Percentiles rank a stretch among this genome's conserved stretches.
phyloP scores from a whole-genome alignment of 805 yeast species.

The Wickerhamiella azymoides region DNA sequence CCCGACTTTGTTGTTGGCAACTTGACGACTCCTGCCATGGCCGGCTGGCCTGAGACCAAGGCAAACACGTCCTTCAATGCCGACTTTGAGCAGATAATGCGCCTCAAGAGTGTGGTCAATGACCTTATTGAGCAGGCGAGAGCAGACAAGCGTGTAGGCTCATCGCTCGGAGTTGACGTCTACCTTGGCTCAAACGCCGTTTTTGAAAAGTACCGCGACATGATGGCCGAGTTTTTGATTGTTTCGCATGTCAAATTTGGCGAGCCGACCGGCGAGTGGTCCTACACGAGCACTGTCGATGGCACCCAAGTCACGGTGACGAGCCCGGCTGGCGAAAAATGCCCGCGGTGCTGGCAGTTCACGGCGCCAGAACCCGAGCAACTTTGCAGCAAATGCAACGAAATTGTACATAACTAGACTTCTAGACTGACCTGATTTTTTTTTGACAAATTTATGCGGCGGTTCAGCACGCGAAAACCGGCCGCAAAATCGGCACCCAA shows the following conservation, averaged over 20 bases:
- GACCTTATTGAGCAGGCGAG: conserved; percentile 44
- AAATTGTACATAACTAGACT: conserved; percentile 19
- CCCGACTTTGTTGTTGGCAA: conserved; percentile 26
- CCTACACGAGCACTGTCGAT: conserved; percentile 24
- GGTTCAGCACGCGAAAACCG: not conserved
- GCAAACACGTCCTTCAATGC: conserved; percentile 22
- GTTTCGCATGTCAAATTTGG: conserved; percentile 44
- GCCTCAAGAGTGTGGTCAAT: conserved; percentile 36
- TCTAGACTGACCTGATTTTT: not conserved
- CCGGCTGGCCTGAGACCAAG: conserved; percentile 30
- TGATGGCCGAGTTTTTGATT: conserved; percentile 44
- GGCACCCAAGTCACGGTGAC: conserved; percentile 29
- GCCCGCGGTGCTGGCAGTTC: conserved; percentile 93
- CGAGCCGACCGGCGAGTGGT: conserved; percentile 20
- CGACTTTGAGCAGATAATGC: conserved; percentile 34
- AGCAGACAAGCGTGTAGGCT: conserved; percentile 30
- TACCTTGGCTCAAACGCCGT: conserved; percentile 22
- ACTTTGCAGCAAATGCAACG: conserved; percentile 56
- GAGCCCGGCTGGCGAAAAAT: conserved; percentile 41
- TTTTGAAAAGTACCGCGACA: conserved; percentile 25
- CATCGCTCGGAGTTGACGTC: conserved; percentile 47
- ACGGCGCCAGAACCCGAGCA: conserved; percentile 37
- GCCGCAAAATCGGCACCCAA: not conserved
- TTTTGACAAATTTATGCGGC: not conserved
- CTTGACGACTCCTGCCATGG: conserved; percentile 34